Conservation (phyloP, 2,329 filamentous ascomycete species). For the Curvularia spicifera region DNA sequence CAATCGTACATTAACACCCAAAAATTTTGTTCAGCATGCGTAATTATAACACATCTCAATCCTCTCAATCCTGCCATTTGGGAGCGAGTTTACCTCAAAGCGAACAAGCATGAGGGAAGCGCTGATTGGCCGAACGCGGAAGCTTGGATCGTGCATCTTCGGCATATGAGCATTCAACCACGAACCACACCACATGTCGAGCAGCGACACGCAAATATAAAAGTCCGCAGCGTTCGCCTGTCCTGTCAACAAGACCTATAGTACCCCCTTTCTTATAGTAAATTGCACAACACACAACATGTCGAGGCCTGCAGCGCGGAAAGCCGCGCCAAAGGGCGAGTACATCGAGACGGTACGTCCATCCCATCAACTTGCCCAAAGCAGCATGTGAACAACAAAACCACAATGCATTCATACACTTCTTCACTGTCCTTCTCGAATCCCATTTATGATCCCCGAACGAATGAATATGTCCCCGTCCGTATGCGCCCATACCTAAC, state of each 20-base stretch:
- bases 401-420: neutral
- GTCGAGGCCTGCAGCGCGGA: conserved; percentile 59
- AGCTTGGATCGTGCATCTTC: conserved; percentile 11
- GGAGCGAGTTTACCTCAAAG: neutral
- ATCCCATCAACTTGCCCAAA: neutral
- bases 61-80: neutral
- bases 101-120: neutral
- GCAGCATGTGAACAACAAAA: neutral
- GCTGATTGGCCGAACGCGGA: conserved; percentile 9
- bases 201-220: conserved; percentile 1
- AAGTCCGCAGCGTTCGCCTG: neutral
- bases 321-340: conserved; percentile 74
- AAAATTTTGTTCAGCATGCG: neutral
- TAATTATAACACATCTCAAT: neutral
- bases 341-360: conserved; percentile 92
- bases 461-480: too few relatives aligned
- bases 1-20: neutral
- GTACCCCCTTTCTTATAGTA: neutral
- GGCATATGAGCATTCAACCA: neutral
- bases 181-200: neutral
- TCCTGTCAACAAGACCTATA: neutral
- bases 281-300: conserved; percentile 31
- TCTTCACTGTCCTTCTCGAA: neutral
- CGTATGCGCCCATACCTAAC: neutral
- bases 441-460: too few relatives aligned